Evolutionary conservation across 345 rosid genomes (phyloP).

Genomic region (Eutrema heterophyllum): DNA sequence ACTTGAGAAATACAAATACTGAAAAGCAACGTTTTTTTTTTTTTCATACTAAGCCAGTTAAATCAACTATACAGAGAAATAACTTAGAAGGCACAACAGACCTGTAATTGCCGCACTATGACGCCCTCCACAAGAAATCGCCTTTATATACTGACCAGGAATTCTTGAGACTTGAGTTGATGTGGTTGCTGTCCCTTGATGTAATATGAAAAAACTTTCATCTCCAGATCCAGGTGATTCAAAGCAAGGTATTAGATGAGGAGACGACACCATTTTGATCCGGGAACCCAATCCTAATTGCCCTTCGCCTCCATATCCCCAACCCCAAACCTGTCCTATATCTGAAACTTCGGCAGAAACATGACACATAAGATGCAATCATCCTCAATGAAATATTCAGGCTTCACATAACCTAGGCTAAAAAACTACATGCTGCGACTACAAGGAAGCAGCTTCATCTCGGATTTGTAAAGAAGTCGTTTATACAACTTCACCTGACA

Average conservation of each 20-base stretch:
- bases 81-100: constrained; percentile 23
- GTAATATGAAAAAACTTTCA: constrained; percentile 36
- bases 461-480: constrained; percentile 17
- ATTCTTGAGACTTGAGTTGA: constrained; percentile 33
- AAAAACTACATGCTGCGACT: constrained; percentile 45
- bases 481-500: constrained; percentile 61
- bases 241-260: constrained; percentile 68
- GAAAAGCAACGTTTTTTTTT: not conserved
- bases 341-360: constrained; percentile 76
- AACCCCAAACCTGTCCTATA: constrained; percentile 96
- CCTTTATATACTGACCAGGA: constrained; percentile 57
- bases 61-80: not conserved
- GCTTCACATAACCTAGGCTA: constrained; percentile 49
- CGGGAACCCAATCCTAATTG: constrained; percentile 85
- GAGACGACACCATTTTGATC: constrained; percentile 77
- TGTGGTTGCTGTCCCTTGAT: constrained; percentile 42
- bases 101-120: constrained; percentile 82
- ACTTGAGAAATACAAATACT: not conserved
- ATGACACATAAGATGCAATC: constrained; percentile 54
- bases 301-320: constrained; percentile 99
- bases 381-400: constrained; percentile 54
- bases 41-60: not conserved
- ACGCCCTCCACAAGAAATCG: constrained; percentile 83
- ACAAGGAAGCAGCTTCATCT: constrained; percentile 35
- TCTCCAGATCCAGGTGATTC: constrained; percentile 43